phyloP scores from a whole-genome alignment of 2,329 filamentous ascomycete species.

The Sporothrix luriei region DNA sequence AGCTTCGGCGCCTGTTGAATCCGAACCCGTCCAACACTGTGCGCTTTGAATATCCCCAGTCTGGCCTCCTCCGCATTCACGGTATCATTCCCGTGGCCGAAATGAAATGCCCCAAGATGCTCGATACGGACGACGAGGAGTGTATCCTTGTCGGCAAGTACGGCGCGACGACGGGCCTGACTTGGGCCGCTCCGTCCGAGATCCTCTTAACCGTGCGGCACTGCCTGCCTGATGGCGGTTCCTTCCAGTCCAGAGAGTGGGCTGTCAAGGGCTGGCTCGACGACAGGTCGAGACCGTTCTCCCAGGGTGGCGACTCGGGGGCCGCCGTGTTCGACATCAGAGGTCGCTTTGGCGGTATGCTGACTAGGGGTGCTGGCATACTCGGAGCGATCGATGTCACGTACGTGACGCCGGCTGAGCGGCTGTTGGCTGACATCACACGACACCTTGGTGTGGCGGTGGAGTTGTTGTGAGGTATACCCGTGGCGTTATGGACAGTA shows the following conservation, averaged over 20 bases:
- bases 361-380: not conserved
- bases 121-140: slow-evolving; percentile 4
- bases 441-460: not conserved
- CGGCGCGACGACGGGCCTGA: not conserved
- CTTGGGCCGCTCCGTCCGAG: slow-evolving; percentile 4
- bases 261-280: not conserved
- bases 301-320: not conserved
- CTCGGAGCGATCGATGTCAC: not conserved
- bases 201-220: not conserved
- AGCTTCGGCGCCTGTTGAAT: not conserved
- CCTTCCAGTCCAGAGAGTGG: not conserved
- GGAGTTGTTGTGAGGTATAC: not conserved
- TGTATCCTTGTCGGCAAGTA: slow-evolving; percentile 14
- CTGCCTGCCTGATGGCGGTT: not conserved
- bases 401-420: not conserved
- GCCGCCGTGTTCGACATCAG: not conserved
- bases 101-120: not conserved
- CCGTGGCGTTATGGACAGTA: too few relatives aligned
- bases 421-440: not conserved
- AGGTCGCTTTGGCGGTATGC: not conserved
- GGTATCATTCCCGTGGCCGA: not conserved
- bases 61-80: not conserved
- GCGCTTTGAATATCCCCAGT: not conserved
- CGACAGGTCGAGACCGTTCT: not conserved
- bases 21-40: not conserved